Base-by-base conservation (phyloP, 2,329 filamentous ascomycete species). In the Monilinia laxa region DNA sequence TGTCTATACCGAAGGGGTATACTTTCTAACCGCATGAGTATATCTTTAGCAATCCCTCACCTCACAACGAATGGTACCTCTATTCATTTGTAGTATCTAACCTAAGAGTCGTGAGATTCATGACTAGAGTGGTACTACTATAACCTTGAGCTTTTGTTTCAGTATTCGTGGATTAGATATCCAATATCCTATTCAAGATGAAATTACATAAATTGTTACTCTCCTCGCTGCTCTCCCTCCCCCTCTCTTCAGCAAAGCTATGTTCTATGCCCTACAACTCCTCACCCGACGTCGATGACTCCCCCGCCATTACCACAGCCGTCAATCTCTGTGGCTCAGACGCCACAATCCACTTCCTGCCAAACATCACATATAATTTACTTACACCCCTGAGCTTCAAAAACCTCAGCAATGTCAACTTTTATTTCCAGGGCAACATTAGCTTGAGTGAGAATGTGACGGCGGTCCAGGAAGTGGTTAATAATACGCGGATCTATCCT, bases 401-500 rank as follows among this genome's bases (percentile, higher is more conserved):
- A 2, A 49, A 63, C 38, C 57, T 66, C 28, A n/a, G 20, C 1
- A 28, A 23, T n/a, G 57, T 55, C 9, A 45, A 40, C 1, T 60
- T 65, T 38, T 20, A 35, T 1, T 60, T 65, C 3, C 31, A 65
- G 54, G 64, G 64, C 3, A 65, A 65, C 60, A 2, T 65, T n/a
- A 60, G 45, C 7, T 45, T 65, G 55, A 65, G 63, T 23, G 55
- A 65, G 14, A 60, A 65, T 65, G 55, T 65, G 1, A 65, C 55
- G 20, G 55, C 31, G 1, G 64, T 65, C 2, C 64, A 60, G 47
- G 1, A n/a, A 12, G 64, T 65, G 2, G 64, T 65, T 25, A 53
- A 65, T 12, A 53, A 65, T 60, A 60, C 64, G 4, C 31, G 35
- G 3, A 35, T 45, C 14, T 65, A 65, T 35, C 10, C 45, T 0